Evolutionary conservation across 2,329 filamentous ascomycete genomes (phyloP).

Genomic region (Fusarium caatingaense): DNA sequence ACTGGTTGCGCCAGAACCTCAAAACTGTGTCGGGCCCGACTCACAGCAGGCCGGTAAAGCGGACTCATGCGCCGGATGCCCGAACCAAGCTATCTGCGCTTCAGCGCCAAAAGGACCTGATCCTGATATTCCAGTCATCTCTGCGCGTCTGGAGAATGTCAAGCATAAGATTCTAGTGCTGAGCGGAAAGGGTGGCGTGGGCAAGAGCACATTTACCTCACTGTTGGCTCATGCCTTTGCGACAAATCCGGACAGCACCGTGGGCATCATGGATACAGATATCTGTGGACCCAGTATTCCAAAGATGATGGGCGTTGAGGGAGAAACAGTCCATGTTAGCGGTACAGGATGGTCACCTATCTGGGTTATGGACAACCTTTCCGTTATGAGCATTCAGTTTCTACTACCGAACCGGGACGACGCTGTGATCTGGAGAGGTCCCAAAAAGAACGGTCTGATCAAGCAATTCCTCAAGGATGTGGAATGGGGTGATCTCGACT

Average conservation of each 20-base stretch:
- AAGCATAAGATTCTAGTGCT: slow-evolving; percentile 93
- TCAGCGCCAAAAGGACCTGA: slow-evolving; percentile 95
- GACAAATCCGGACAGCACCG: slow-evolving; percentile 78
- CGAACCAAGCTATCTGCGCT: slow-evolving; percentile 95
- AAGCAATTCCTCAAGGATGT: slow-evolving; percentile 99
- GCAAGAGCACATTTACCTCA: slow-evolving; percentile 93
- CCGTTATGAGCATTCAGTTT: slow-evolving; percentile 98
- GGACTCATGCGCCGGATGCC: slow-evolving; percentile 93
- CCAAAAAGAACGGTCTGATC: slow-evolving; percentile 98
- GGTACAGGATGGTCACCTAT: slow-evolving; percentile 93
- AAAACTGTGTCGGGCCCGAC: slow-evolving; percentile 94
- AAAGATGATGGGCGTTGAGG: slow-evolving; percentile 98
- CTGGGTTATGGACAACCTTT: slow-evolving; percentile 93
- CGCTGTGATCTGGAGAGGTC: slow-evolving; percentile 95
- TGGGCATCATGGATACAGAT: slow-evolving; percentile 98
- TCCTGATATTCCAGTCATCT: slow-evolving; percentile 90
- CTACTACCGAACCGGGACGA: slow-evolving; percentile 95
- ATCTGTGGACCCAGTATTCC: slow-evolving; percentile 97
- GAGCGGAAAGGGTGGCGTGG: slow-evolving; percentile 95
- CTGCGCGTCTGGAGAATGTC: slow-evolving; percentile 81
- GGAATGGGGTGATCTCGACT: slow-evolving; percentile 96
- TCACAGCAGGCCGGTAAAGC: slow-evolving; percentile 75
- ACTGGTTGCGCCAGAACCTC: slow-evolving; percentile 93
- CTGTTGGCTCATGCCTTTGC: slow-evolving; percentile 92
- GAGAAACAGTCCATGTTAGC: slow-evolving; percentile 92